Conservation (phyloP, 805 yeast species). For the Saccharomycopsis sp. region DNA sequence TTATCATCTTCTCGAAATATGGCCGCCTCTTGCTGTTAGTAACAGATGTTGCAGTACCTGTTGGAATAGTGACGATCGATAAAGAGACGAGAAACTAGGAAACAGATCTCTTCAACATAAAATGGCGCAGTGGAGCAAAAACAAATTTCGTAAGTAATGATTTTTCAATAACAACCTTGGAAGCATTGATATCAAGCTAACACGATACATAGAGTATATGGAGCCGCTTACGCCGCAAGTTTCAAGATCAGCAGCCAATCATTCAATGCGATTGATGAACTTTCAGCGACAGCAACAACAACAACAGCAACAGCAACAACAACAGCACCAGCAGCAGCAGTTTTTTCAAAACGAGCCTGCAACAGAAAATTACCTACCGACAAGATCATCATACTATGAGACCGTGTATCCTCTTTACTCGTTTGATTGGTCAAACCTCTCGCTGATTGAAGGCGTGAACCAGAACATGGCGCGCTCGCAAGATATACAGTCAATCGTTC, state of each 20-base stretch:
- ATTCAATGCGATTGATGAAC: background rate
- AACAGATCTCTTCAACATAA: background rate
- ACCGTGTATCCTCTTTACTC: constrained; percentile 11
- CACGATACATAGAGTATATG: background rate
- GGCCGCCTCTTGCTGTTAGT: too few species aligned
- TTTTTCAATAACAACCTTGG: background rate
- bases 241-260: background rate
- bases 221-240: constrained; percentile 1
- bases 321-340: background rate
- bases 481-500: constrained; percentile 8
- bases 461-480: too few species aligned
- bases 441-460: background rate
- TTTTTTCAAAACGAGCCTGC: background rate
- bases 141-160: background rate
- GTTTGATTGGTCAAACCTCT: constrained; percentile 15
- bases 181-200: background rate
- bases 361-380: background rate
- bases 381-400: constrained; percentile 13
- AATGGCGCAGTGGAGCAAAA: background rate
- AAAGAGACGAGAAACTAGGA: too few species aligned
- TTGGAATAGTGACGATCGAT: too few species aligned
- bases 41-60: too few species aligned
- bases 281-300: background rate
- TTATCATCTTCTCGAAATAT: too few species aligned
- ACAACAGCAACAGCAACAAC: background rate